Conservation (phyloP, 495 filamentous ascomycete genomes). For the Neurospora sublineolata region DNA sequence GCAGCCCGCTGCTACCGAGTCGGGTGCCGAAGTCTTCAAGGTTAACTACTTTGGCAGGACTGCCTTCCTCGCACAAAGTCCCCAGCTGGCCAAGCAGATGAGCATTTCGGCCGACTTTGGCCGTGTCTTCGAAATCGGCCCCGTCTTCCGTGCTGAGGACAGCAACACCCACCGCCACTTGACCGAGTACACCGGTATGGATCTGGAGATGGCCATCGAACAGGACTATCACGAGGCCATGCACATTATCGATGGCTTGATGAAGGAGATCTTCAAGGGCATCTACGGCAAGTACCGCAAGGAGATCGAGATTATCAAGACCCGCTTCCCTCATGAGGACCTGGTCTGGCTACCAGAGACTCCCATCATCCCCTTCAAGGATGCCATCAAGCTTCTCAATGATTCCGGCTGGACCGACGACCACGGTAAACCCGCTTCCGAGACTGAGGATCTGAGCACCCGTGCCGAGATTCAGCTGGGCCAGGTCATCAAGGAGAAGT, state of each 20-base stretch:
- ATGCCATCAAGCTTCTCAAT: conserved; percentile 70
- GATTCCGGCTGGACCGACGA: conserved; percentile 71
- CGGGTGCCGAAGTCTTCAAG: conserved; percentile 88
- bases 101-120: conserved; percentile 85
- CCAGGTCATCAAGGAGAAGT: conserved; percentile 71
- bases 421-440: conserved; percentile 53
- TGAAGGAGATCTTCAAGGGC: conserved; percentile 79
- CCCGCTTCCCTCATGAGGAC: conserved; percentile 47
- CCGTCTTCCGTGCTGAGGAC: conserved; percentile 96
- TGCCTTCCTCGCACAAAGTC: conserved; percentile 85
- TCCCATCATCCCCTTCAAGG: conserved; percentile 65
- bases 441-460: conserved; percentile 69
- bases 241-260: conserved; percentile 64
- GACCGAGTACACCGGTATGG: conserved; percentile 90
- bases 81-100: conserved; percentile 93
- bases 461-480: conserved; percentile 82
- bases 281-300: conserved; percentile 57
- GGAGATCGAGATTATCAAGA: conserved; percentile 56
- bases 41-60: conserved; percentile 85
- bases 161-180: conserved; percentile 93
- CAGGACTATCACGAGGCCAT: conserved; percentile 88
- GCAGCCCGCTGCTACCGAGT: conserved; percentile 81
- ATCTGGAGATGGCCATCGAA: conserved; percentile 88
- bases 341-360: conserved; percentile 70
- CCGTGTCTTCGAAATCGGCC: conserved; percentile 81